Evolutionary conservation across 495 filamentous ascomycete genomes (phyloP), one percentile per base, ranked within the genome.

Genomic region (Polyplosphaeria fusca): DNA sequence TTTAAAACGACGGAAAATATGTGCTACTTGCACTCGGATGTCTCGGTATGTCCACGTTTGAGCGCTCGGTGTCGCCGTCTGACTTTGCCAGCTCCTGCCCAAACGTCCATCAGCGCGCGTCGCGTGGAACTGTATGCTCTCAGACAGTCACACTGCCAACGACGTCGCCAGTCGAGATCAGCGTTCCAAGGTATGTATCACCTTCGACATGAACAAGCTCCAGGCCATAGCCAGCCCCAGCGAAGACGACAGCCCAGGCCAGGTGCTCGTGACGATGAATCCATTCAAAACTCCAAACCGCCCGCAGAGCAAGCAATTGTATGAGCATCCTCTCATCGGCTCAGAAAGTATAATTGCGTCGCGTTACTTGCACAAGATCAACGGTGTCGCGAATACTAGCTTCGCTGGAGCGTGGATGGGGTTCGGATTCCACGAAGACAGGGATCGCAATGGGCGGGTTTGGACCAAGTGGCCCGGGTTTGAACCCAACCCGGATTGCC

Each of bases 201-300:
- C 52, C 11, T 55, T 55, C 23, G 52, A 55, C 41, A 55, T 47
- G 52, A 55, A 55, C 19, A 24, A 23, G 9, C 41, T 55, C 16
- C 52, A 55, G 30, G 40, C 23, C 26, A 46, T 55, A 4, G 24
- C 41, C 2, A 18, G 2, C 5, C 40, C 40, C 14, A 26, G 40
- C 7, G 20, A 45, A 4, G 11, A 25, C 22, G 25, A 25, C n/a
- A 47, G 52, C 18, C 52, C 52, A 18, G 52, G 52, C 2, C 26
- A 19, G 5, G 52, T 55, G 16, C 40, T 55, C n/a, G 52, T 55
- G 14, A 55, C 52, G 5, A 55, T 55, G 52, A 55, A 55, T 25
- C 52, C 52, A 5, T 11, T 2, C 20, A 20, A 16, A 5, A 27
- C 20, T 9, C 39, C 41, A 13, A 9, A 16, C 32, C 22, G 20